Base-by-base conservation (phyloP, 306 rosid genomes). In the Castanea crenata region DNA sequence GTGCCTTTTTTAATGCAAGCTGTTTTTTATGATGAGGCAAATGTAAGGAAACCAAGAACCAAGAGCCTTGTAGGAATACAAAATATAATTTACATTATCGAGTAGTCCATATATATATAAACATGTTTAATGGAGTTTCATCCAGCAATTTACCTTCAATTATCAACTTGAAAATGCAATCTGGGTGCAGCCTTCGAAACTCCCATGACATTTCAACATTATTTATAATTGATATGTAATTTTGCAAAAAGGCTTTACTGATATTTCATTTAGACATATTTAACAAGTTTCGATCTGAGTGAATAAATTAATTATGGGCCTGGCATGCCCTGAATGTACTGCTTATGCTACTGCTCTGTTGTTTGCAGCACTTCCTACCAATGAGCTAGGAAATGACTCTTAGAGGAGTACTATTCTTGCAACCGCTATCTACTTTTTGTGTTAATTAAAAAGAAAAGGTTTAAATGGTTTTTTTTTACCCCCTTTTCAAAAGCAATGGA, bases 1-100 rank as follows among this genome's bases (percentile, higher is more conserved):
- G 74, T 82, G 76, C 73, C 51, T 76, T 70, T 74, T 77, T 29
- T 65, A 74, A 65, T 54, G 41, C 75, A 27, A 61, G 31, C 67
- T 74, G 20, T 58, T 58, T 75, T 21, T 78, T 20, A 16, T 69
- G 73, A 67, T 41, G 32, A 27, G 70, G 1, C 4, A 72, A 51
- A 25, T 49, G 14, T 15, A 72, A 49, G 6, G 76, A 25, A 14
- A n/a, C 56, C 62, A 34, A 34, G 38, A 38, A 2, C 10, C 44
- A 38, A 38, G 44, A 38, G 44, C 10, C 44, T 7, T 38, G 44
- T 38, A 38, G 44, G 10, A 38, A 10, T 38, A 38, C 10, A 6
- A 6, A 38, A 38, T 38, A 38, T 38, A 38, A 6, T 8, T 7
- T 10, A 7, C 44, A 38, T 38, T 38, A 38, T 38, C 10, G 44